Base-by-base conservation (phyloP, 2,329 filamentous ascomycete species). In the Diaporthe amygdali region DNA sequence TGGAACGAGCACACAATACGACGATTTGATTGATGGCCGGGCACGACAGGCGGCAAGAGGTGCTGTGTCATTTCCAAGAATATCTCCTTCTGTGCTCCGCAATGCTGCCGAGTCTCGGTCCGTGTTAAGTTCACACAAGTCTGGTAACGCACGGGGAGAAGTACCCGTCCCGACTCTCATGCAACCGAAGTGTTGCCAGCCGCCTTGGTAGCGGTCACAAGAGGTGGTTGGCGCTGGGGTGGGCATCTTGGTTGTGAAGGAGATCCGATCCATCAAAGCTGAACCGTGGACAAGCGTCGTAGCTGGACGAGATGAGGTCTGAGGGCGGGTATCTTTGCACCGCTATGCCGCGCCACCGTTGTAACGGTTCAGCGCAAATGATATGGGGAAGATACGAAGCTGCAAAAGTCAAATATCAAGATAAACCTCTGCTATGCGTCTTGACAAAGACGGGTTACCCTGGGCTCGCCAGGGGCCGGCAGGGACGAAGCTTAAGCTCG, bases 11-110 rank as follows among this genome's bases (percentile, higher is more conserved):
- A 27, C 44, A 37, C 44, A 32, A 63, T 63, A 63, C 41, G 59
- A 34, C 27, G 30, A 34, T 17, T 22, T 47, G 59, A 41, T 47
- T 34, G 39, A 34, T 25, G 59, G 20, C 12, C 6, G 59, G 56
- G n/a, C 41, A 47, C 39, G 39, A 47, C 39, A 10, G 56, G 4
- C 56, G 37, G 41, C 59, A 47, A 63, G 59, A 47, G 41, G 59
- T 25, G 59, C 25, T 68, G 69, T 68, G 63, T 47, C 63, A 61
- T 71, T 68, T 68, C 54, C 61, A 71, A 59, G 46, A 71, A 68
- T 71, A 61, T 59, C 52, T 25, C 34, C 41, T 47, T 22, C 32
- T 51, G 51, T 25, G 25, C 39, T 25, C n/a, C 44, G 22, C 44
- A 64, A 32, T 44, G 37, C 67, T 64, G 49, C 54, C 55, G 55